Conservation (phyloP, 176 grass and related monocot species). For the Rhynchospora tenuis region DNA sequence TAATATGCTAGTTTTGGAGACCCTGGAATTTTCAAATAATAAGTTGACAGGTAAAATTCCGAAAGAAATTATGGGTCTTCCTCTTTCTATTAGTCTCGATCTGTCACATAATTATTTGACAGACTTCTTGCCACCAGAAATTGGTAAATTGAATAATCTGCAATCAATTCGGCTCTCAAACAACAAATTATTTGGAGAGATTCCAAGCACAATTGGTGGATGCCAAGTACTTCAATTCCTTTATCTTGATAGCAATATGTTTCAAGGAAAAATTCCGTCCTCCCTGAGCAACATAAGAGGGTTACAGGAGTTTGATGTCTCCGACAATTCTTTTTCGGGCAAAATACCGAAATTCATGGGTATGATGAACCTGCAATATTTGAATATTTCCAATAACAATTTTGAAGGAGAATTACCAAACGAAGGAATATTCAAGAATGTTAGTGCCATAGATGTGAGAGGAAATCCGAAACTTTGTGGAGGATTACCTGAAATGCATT, state of each 20-base stretch:
- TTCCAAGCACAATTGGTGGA: constrained; percentile 17
- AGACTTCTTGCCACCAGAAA: constrained; percentile 15
- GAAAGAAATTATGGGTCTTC: constrained; percentile 14
- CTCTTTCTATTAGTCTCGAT: neutral
- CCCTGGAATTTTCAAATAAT: constrained; percentile 10
- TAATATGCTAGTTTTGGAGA: neutral
- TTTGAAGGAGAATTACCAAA: constrained; percentile 18
- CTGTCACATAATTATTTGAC: constrained; percentile 26
- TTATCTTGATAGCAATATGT: constrained; percentile 6
- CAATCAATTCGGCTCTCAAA: neutral
- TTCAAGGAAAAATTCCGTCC: neutral
- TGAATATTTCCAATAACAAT: constrained; percentile 32
- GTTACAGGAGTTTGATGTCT: neutral
- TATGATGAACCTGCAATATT: neutral
- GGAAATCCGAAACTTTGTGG: constrained; percentile 30
- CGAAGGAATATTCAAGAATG: constrained; percentile 22
- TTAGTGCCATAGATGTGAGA: neutral
- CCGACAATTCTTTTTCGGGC: constrained; percentile 20
- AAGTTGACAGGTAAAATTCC: constrained; percentile 21
- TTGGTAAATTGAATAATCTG: constrained; percentile 17
- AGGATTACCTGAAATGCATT: constrained; percentile 23
- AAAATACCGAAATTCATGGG: constrained; percentile 13
- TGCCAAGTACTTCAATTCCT: constrained; percentile 23
- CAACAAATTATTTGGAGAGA: constrained; percentile 13
- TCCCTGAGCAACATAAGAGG: constrained; percentile 7